Evolutionary conservation across 2,329 filamentous ascomycete species (phyloP).

Genomic region (Lachnellula subtilissima): DNA sequence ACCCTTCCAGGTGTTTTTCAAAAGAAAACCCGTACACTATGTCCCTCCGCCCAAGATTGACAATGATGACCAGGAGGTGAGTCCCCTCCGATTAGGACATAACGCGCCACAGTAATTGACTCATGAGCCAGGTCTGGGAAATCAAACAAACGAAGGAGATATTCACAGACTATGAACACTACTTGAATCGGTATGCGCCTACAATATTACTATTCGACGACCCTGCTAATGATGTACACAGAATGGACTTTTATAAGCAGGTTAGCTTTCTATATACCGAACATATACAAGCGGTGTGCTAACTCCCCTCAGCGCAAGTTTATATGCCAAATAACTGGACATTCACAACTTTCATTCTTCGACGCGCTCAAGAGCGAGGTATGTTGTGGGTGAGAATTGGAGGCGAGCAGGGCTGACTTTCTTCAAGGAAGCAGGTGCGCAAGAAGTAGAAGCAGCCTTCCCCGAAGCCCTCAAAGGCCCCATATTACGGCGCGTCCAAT

Average conservation of each 20-base stretch:
- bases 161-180: conserved; percentile 84
- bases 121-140: conserved; percentile 71
- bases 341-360: conserved; percentile 86
- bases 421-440: conserved; percentile 66
- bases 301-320: conserved; percentile 57
- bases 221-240: conserved; percentile 38
- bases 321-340: conserved; percentile 93
- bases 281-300: conserved; percentile 20
- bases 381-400: conserved; percentile 32
- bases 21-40: conserved; percentile 89
- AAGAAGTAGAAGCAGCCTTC: conserved; percentile 86
- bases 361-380: conserved; percentile 90
- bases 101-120: conserved; percentile 17
- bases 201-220: conserved; percentile 10
- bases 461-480: conserved; percentile 88
- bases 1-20: conserved; percentile 74
- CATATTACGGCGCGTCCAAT: conserved; percentile 85
- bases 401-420: conserved; percentile 26
- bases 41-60: conserved; percentile 66
- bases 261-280: conserved; percentile 41
- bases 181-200: conserved; percentile 66
- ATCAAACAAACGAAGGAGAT: conserved; percentile 88
- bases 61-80: conserved; percentile 79
- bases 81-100: conserved; percentile 27
- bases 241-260: conserved; percentile 92